Base-by-base conservation (phyloP, 139 green algal genomes). In the Chlamydomonas incerta region DNA sequence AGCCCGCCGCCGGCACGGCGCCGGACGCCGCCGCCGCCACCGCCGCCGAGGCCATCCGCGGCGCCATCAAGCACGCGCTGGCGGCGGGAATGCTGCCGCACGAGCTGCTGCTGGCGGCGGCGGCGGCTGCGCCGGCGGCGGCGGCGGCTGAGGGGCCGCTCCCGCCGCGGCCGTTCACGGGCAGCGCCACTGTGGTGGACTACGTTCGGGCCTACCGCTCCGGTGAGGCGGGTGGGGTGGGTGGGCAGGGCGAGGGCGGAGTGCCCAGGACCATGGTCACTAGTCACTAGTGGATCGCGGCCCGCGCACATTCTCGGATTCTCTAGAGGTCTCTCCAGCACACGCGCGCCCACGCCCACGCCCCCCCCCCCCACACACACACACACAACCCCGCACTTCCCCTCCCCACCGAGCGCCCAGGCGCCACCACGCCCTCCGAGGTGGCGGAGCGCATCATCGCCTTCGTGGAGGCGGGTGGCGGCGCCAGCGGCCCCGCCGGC, bases 391-490 rank as follows among this genome's bases (percentile, higher is more conserved):
- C 17, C 31, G 23, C 11, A 28, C 31, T 28, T 46, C 50, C 17
- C 47, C 46, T 20, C 55, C 41, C 33, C n/a, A 33, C 11, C 10
- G 24, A 34, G 3, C 62, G 33, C n/a, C 10, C 82, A 90, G 90
- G 85, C 20, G 13, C 28, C 31, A 66, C 71, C 6, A 94, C 89
- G 0, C 93, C 93, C 3, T 52, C 17, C 0, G 29, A 93, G 60
- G 93, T 96, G 41, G 94, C 90, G 0, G 86, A 94, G 74, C 76
- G 68, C 52, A 50, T 92, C 35, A 88, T 95, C 34, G 28, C 28
- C 0, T 90, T 80, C 62, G 57, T 92, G 46, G 28, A 52, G 4
- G 24, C 74, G 21, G 70, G 81, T 23, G 68, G 33, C 23, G 86
- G 31, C 72, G 74, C 34, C 82, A 87, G 1, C 72, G 89, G 62